These are phyloP conservation scores for Barnettozyma californica DNA, from an alignment of 805 yeast species.

Conservation along the genomic window DNA sequence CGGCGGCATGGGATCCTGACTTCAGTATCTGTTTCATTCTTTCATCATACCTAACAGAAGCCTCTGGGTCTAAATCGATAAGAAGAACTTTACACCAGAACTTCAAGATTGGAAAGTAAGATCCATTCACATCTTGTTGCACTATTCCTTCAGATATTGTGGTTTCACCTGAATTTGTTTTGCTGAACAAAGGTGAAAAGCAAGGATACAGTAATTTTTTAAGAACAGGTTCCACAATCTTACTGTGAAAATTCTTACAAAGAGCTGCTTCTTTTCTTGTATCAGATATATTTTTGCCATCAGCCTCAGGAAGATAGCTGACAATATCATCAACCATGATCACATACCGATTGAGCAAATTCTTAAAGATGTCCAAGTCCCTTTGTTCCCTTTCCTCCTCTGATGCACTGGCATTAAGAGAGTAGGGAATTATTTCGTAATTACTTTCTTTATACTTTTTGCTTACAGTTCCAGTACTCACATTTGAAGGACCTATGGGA, in stretches of 20 bases:
- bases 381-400: neutral
- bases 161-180: too few relatives aligned
- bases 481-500: neutral
- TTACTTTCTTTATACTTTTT: neutral
- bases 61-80: neutral
- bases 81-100: neutral
- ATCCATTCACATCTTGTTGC: neutral
- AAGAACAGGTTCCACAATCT: neutral
- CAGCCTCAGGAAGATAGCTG: neutral
- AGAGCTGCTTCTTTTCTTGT: neutral
- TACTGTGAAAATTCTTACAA: neutral
- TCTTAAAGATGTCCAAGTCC: neutral
- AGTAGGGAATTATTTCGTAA: neutral
- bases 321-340: neutral
- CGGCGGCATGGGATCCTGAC: neutral
- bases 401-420: neutral
- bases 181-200: too few relatives aligned
- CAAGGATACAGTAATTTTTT: neutral
- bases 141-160: too few relatives aligned
- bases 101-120: neutral
- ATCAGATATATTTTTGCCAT: neutral
- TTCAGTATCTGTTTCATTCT: neutral
- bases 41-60: neutral
- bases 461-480: neutral
- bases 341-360: neutral